phyloP scores from a whole-genome alignment of 352 stramenopile species.

The Plasmopara halstedii region DNA sequence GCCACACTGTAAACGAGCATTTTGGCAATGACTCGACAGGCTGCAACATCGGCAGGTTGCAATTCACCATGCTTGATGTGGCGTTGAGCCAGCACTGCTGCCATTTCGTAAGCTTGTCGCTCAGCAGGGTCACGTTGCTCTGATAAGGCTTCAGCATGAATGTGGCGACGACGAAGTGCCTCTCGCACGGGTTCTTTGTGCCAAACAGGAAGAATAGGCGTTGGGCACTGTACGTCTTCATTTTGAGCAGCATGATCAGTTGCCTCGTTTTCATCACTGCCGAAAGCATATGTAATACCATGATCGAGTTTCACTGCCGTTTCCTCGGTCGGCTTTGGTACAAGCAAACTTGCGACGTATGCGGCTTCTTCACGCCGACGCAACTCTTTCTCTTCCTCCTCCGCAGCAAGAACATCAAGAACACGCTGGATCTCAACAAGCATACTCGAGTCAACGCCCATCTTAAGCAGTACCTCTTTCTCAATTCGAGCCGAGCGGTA shows the following conservation, averaged over 20 bases:
- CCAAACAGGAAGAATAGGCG: constrained; percentile 50
- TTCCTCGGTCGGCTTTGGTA: constrained; percentile 17
- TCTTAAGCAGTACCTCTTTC: constrained; percentile 63
- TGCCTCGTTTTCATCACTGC: constrained; percentile 23
- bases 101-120: constrained; percentile 42
- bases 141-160: constrained; percentile 17
- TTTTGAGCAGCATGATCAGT: constrained; percentile 16
- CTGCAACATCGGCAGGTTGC: constrained; percentile 30
- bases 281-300: constrained; percentile 47
- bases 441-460: constrained; percentile 64
- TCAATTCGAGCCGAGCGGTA: constrained; percentile 61
- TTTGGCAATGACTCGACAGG: constrained; percentile 37
- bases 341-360: constrained; percentile 28
- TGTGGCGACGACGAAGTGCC: constrained; percentile 46
- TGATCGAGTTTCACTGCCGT: constrained; percentile 2
- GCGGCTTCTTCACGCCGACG: constrained; percentile 25
- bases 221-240: constrained; percentile 1
- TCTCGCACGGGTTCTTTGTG: constrained; percentile 38
- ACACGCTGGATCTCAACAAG: constrained; percentile 65
- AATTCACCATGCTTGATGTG: constrained; percentile 32
- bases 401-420: constrained; percentile 40
- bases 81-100: constrained; percentile 35
- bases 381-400: constrained; percentile 39
- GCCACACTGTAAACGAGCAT: constrained; percentile 38
- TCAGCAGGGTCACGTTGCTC: constrained; percentile 34